Evolutionary conservation across 331 rosid species (phyloP).

Genomic region (Dryas integrifolia): DNA sequence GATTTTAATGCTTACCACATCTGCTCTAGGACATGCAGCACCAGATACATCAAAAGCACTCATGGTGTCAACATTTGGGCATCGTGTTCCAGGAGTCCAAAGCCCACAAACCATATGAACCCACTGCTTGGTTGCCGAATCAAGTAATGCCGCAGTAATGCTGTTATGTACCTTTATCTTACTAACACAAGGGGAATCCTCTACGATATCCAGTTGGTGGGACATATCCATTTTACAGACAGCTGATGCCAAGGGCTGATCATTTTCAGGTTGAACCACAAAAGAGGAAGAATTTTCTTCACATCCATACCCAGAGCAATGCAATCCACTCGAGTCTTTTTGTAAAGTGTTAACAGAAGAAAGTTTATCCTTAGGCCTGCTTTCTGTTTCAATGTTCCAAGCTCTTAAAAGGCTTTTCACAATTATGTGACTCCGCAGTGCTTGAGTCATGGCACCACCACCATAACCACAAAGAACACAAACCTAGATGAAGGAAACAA

Average conservation of each 20-base stretch:
- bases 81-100: slow-evolving; percentile 75
- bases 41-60: slow-evolving; percentile 70
- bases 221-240: slow-evolving; percentile 25
- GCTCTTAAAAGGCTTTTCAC: slow-evolving; percentile 52
- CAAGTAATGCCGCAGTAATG: slow-evolving; percentile 49
- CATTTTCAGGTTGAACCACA: slow-evolving; percentile 13
- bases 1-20: slow-evolving; percentile 37
- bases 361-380: slow-evolving; percentile 23
- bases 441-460: slow-evolving; percentile 73
- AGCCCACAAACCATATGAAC: slow-evolving; percentile 81
- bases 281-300: slow-evolving; percentile 19
- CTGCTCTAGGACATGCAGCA: slow-evolving; percentile 41
- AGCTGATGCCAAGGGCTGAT: slow-evolving; percentile 21
- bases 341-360: slow-evolving; percentile 25
- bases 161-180: slow-evolving; percentile 41
- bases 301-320: slow-evolving; percentile 25
- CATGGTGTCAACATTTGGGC: slow-evolving; percentile 70
- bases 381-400: slow-evolving; percentile 41
- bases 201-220: slow-evolving; percentile 7
- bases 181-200: slow-evolving; percentile 10
- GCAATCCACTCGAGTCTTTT: slow-evolving; percentile 24
- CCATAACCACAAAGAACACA: slow-evolving; percentile 78
- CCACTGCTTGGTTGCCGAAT: slow-evolving; percentile 65
- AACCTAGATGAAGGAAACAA: slow-evolving; percentile 35
- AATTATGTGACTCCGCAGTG: slow-evolving; percentile 41